phyloP scores from a whole-genome alignment of 768 basidiomycete species.

The Saitozyma podzolica region DNA sequence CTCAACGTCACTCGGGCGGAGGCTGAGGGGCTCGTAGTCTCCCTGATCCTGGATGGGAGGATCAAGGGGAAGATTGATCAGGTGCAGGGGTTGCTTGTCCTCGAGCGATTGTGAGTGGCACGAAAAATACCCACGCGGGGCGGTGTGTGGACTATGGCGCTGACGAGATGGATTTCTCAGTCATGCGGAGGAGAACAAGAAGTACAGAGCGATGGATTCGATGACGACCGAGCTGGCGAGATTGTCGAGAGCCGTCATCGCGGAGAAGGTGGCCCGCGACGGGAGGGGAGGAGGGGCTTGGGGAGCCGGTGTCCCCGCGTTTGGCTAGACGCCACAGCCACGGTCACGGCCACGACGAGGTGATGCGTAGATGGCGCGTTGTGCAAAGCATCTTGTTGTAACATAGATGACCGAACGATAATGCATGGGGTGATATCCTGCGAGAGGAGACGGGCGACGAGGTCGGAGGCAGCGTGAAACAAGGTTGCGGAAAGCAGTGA shows the following conservation, averaged over 20 bases:
- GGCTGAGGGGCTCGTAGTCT: constrained; percentile 90
- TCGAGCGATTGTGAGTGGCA: constrained; percentile 67
- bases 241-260: constrained; percentile 14
- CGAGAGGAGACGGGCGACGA: too few relatives aligned
- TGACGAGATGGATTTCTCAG: constrained; percentile 1
- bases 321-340: constrained; percentile 1
- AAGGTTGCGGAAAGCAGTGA: too few relatives aligned
- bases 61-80: constrained; percentile 97
- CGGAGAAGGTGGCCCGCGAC: constrained; percentile 18
- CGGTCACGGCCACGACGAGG: too few relatives aligned
- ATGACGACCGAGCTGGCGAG: constrained; percentile 11
- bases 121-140: neutral
- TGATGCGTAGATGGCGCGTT: too few relatives aligned
- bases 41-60: constrained; percentile 92
- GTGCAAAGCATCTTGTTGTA: too few relatives aligned
- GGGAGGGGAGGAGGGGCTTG: constrained; percentile 5
- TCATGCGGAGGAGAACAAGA: constrained; percentile 10
- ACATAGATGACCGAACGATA: too few relatives aligned
- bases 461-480: too few relatives aligned
- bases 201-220: constrained; percentile 19
- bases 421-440: too few relatives aligned
- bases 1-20: constrained; percentile 87
- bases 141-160: neutral
- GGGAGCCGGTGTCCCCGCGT: constrained; percentile 2
- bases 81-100: constrained; percentile 85